These are phyloP conservation scores for Curvularia sp. DNA, from an alignment of 2,329 filamentous ascomycete species.

Conservation along the genomic window DNA sequence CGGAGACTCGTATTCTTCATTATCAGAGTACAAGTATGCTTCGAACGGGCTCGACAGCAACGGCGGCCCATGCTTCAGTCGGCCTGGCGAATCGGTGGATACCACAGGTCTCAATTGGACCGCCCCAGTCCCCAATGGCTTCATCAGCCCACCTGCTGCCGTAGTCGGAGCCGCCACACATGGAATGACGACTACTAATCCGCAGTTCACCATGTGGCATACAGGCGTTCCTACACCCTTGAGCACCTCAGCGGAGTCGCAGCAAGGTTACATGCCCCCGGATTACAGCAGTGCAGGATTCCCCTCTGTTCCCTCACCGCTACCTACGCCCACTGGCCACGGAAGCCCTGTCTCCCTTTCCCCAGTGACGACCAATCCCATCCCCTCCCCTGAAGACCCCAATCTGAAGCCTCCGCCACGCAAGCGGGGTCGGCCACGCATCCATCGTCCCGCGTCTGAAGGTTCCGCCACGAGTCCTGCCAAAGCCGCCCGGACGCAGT, in stretches of 20 bases:
- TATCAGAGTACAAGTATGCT: conserved; percentile 9
- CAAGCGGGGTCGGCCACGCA: conserved; percentile 15
- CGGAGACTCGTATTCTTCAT: conserved; percentile 7
- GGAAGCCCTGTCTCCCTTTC: conserved; percentile 9
- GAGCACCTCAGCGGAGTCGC: conserved; percentile 9
- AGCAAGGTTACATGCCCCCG: conserved; percentile 8
- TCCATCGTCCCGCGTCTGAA: conserved; percentile 14
- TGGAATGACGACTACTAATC: not conserved
- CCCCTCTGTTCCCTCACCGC: conserved; percentile 11
- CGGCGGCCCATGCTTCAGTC: conserved; percentile 6
- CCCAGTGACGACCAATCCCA: conserved; percentile 1
- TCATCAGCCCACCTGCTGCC: conserved; percentile 5
- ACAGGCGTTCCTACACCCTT: conserved; percentile 8
- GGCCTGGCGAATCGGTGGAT: conserved; percentile 5
- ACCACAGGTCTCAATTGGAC: conserved; percentile 7
- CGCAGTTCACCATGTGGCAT: conserved; percentile 10
- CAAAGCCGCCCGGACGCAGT: conserved; percentile 14
- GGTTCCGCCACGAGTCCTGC: not conserved
- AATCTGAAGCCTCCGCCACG: conserved; percentile 12
- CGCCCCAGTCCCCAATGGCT: conserved; percentile 9
- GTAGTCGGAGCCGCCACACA: not conserved
- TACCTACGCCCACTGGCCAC: conserved; percentile 10
- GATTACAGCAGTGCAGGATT: conserved; percentile 8
- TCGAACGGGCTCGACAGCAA: conserved; percentile 2
- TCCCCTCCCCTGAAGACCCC: conserved; percentile 4